These are phyloP conservation scores for Fragilaria crotonensis DNA, from an alignment of 108 stramenopile genomes.

Conservation along the genomic window DNA sequence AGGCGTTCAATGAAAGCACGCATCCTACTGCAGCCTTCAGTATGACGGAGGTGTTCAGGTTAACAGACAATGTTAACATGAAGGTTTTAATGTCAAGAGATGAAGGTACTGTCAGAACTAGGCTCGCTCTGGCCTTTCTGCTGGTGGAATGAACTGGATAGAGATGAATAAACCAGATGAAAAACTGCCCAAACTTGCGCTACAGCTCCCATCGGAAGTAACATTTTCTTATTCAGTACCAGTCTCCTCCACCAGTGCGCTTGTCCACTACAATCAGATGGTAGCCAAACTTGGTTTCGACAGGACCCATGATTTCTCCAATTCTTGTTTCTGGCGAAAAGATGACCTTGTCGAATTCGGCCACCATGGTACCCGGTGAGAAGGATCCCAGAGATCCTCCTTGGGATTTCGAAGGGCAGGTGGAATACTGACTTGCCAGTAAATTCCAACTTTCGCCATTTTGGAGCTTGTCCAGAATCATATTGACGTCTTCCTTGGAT, in stretches of 20 bases:
- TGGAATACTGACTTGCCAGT: slow-evolving; percentile 47
- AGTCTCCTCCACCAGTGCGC: slow-evolving; percentile 41
- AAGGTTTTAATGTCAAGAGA: too few species aligned
- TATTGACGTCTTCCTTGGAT: slow-evolving; percentile 37
- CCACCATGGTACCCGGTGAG: slow-evolving; percentile 70
- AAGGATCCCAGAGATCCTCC: slow-evolving; percentile 70
- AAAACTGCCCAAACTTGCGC: too few species aligned
- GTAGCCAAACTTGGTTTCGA: slow-evolving; percentile 60
- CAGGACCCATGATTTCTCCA: slow-evolving; percentile 51
- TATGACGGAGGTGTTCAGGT: too few species aligned
- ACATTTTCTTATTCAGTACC: background rate
- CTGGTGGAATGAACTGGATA: too few species aligned
- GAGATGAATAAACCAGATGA: too few species aligned
- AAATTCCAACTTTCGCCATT: slow-evolving; percentile 40
- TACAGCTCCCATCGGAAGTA: too few species aligned
- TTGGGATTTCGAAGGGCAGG: slow-evolving; percentile 52
- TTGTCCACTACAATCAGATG: slow-evolving; percentile 79
- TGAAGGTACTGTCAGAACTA: too few species aligned
- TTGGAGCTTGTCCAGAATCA: slow-evolving; percentile 37
- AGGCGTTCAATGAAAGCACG: too few species aligned
- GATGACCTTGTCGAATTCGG: slow-evolving; percentile 73
- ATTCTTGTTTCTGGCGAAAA: slow-evolving; percentile 49
- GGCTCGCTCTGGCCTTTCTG: too few species aligned
- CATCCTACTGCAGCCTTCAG: too few species aligned
- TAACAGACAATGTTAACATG: too few species aligned